A percentile compares a stretch with the other conserved stretches of the same genome.
These are phyloP conservation scores for Kwoniella dendrophila DNA, from an alignment of 768 basidiomycete genomes.

Conservation along the genomic window DNA sequence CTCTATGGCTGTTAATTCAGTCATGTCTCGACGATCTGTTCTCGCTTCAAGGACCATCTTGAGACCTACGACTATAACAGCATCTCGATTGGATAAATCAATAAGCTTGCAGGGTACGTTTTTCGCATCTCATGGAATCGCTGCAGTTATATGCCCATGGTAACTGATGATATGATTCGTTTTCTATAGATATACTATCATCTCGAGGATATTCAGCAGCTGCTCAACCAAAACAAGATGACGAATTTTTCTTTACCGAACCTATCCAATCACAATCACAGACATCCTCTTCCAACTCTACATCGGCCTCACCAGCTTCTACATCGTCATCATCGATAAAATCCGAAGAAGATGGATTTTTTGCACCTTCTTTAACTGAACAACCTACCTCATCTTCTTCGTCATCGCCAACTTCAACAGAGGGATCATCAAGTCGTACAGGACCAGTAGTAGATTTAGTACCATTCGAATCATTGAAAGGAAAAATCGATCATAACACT, in stretches of 20 bases:
- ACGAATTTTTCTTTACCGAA: constrained; percentile 25
- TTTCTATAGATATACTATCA: constrained; percentile 3
- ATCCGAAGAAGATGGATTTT: constrained; percentile 12
- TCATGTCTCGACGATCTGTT: constrained; percentile 17
- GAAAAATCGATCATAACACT: constrained; percentile 54
- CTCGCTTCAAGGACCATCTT: constrained; percentile 7
- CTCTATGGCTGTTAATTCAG: constrained; percentile 10
- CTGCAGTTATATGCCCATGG: too few species aligned
- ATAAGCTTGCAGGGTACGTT: constrained; percentile 18
- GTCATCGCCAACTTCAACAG: neutral
- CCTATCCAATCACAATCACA: neutral
- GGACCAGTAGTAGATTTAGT: constrained; percentile 24
- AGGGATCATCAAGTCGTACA: constrained; percentile 5
- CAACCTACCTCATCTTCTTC: neutral
- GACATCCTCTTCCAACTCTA: constrained; percentile 4
- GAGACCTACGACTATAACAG: neutral
- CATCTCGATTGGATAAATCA: neutral
- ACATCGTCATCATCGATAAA: constrained; percentile 3
- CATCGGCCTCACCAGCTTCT: neutral
- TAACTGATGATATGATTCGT: neutral
- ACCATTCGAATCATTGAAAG: constrained; percentile 55
- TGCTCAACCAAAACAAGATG: constrained; percentile 22
- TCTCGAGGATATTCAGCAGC: constrained; percentile 24
- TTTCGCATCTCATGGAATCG: neutral
- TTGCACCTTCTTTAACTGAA: constrained; percentile 20